Base-by-base conservation (phyloP, 352 stramenopile species). In the Phytophthora sansomeana region DNA sequence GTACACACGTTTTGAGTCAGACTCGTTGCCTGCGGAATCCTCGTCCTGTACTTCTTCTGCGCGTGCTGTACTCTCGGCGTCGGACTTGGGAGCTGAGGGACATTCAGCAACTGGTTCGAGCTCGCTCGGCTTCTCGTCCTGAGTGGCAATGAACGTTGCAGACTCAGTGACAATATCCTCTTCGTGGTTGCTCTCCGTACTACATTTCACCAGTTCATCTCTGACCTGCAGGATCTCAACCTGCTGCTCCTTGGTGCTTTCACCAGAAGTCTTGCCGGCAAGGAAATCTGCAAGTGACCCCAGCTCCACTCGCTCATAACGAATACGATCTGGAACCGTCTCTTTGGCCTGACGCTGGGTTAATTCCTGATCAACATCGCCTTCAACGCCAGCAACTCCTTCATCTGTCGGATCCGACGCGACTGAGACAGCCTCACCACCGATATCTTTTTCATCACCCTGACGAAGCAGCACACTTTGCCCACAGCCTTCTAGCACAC, bases 281-380 rank as follows among this genome's bases (percentile, higher is more conserved):
- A 79, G 46, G 30, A 66, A 63, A 33, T 76, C 67, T 44, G 62
- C 71, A 6, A 79, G 38, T 7, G 71, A 79, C 30, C 71, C 71
- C 24, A 79, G 36, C 47, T 79, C 67, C 17, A 76, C 67, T 7
- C 71, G 71, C 3, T 70, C 62, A 33, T 66, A 65, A 39, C 62
- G 47, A 59, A 61, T 44, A 7, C 67, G 67, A 49, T 65, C 62
- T 44, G 28, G 29, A 8, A 4, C 14, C 19, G 19, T 13, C 26
- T 54, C 43, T 24, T 58, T 46, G 17, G 28, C 42, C 8, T 19
- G 29, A 24, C 3, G 21, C 21, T 24, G 21, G 21, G 21, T 24
- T 3, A 24, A 24, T 13, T 63, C 24, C 21, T 38, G 35, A n/a
- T 17, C 24, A 26, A 24, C 19, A 7, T 54, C 43, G 19, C 44